These are phyloP conservation scores for Leishmania lainsoni DNA, from an alignment of 208 protist genomes.

Conservation along the genomic window DNA sequence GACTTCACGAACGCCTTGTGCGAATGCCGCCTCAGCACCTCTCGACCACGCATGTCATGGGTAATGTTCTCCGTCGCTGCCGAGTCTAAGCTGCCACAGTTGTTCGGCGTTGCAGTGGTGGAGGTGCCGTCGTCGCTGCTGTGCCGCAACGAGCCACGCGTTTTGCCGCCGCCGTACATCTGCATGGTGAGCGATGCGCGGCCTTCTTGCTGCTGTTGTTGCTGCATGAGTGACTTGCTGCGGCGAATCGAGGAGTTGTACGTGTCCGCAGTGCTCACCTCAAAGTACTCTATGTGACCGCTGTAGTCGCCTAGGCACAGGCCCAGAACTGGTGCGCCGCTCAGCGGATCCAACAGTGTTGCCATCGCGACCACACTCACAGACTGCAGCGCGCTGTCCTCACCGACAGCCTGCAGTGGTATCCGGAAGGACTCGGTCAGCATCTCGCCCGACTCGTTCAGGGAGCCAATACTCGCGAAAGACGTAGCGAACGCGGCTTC, in stretches of 20 bases:
- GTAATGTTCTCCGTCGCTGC: conserved; percentile 46
- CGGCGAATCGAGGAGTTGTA: conserved; percentile 46
- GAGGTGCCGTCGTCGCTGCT: conserved; percentile 32
- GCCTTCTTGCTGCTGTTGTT: conserved; percentile 17
- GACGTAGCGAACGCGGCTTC: conserved; percentile 45
- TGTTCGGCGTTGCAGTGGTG: conserved; percentile 27
- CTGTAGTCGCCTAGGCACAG: conserved; percentile 83
- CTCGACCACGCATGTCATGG: conserved; percentile 56
- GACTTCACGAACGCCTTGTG: conserved; percentile 85
- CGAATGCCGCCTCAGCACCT: conserved; percentile 73
- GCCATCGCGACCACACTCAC: conserved; percentile 74
- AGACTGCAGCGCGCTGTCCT: conserved; percentile 45
- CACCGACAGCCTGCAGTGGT: conserved; percentile 14
- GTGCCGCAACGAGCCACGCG: conserved; percentile 15
- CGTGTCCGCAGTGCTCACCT: conserved; percentile 54
- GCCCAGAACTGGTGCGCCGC: conserved; percentile 62
- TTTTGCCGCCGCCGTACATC: conserved; percentile 14
- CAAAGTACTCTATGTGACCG: conserved; percentile 82
- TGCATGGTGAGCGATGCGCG: conserved; percentile 2
- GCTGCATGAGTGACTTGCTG: conserved; percentile 45
- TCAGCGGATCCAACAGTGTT: conserved; percentile 74
- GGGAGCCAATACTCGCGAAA: conserved; percentile 29
- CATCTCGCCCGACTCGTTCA: conserved; percentile 28
- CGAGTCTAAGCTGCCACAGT: conserved; percentile 38
- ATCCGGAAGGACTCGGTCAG: conserved; percentile 37